Evolutionary conservation across 345 rosid species (phyloP).

Genomic region (Bretschneidera sinensis): DNA sequence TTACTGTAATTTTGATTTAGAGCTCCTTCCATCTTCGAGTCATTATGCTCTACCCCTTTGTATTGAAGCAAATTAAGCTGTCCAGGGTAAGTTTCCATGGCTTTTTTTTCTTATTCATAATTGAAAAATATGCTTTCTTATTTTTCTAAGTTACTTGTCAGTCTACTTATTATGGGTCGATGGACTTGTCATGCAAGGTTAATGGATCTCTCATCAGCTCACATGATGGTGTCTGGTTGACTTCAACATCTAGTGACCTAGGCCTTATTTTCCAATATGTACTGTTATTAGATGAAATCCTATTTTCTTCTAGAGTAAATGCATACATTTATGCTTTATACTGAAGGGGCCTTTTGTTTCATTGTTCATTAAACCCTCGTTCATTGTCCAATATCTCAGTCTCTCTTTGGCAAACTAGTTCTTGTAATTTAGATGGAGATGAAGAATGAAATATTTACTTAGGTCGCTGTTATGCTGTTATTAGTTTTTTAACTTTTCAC

Average conservation of each 20-base stretch:
- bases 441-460: too few relatives aligned
- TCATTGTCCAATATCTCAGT: too few relatives aligned
- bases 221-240: slow-evolving; percentile 6
- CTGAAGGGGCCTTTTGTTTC: too few relatives aligned
- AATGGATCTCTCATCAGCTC: slow-evolving; percentile 16
- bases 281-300: neutral
- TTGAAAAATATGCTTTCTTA: neutral
- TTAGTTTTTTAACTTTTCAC: too few relatives aligned
- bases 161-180: neutral
- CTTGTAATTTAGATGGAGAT: too few relatives aligned
- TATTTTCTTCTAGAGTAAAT: neutral
- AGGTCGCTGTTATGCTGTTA: too few relatives aligned
- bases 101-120: neutral
- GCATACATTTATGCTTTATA: too few relatives aligned
- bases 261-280: neutral
- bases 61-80: slow-evolving; percentile 21
- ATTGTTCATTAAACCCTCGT: too few relatives aligned
- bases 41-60: slow-evolving; percentile 35
- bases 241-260: neutral
- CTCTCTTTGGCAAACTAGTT: too few relatives aligned
- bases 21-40: slow-evolving; percentile 33
- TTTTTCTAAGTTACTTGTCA: neutral
- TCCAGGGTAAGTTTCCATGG: slow-evolving; percentile 23
- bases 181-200: slow-evolving; percentile 27
- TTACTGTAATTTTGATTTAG: slow-evolving; percentile 22